These are phyloP conservation scores for Fusarium burgessii DNA, from an alignment of 2,329 filamentous ascomycete species.

Conservation along the genomic window DNA sequence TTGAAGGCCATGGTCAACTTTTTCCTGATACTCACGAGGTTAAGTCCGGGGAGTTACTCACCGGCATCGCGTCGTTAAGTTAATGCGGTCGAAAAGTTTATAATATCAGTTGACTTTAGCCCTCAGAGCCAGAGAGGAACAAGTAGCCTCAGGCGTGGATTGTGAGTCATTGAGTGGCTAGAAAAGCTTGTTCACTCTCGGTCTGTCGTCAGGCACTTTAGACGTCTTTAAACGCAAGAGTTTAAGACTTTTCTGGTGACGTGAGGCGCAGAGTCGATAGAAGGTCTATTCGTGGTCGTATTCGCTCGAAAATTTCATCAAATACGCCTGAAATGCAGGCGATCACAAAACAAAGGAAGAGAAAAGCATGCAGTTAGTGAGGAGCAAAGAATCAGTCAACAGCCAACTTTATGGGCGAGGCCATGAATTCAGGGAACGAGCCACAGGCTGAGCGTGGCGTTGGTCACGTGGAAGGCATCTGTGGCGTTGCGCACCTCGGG, in stretches of 20 bases:
- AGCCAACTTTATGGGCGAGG: constrained; percentile 45
- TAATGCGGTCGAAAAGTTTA: constrained; percentile 20
- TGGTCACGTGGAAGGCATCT: neutral
- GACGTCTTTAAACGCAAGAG: constrained; percentile 33
- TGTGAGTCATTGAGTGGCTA: constrained; percentile 47
- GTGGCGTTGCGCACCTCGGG: constrained; percentile 41
- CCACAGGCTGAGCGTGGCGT: constrained; percentile 37
- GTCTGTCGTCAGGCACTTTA: constrained; percentile 40
- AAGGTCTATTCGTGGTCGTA: constrained; percentile 34
- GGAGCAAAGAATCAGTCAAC: constrained; percentile 44
- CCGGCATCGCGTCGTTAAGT: constrained; percentile 48
- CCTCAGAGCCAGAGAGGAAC: constrained; percentile 41
- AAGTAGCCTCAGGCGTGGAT: constrained; percentile 38
- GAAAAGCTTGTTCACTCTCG: constrained; percentile 26
- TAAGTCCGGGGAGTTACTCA: constrained; percentile 37
- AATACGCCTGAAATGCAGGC: constrained; percentile 36
- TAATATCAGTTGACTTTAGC: constrained; percentile 14
- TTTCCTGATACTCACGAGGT: constrained; percentile 21
- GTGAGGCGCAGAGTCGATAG: constrained; percentile 43
- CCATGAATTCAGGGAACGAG: constrained; percentile 43
- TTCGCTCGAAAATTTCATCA: constrained; percentile 38
- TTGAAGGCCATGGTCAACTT: constrained; percentile 41
- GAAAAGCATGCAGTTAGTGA: constrained; percentile 39
- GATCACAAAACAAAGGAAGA: constrained; percentile 41
- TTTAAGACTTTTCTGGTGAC: constrained; percentile 28